Conservation (phyloP, 2,329 filamentous ascomycete species). For the Trichoderma hamatum region DNA sequence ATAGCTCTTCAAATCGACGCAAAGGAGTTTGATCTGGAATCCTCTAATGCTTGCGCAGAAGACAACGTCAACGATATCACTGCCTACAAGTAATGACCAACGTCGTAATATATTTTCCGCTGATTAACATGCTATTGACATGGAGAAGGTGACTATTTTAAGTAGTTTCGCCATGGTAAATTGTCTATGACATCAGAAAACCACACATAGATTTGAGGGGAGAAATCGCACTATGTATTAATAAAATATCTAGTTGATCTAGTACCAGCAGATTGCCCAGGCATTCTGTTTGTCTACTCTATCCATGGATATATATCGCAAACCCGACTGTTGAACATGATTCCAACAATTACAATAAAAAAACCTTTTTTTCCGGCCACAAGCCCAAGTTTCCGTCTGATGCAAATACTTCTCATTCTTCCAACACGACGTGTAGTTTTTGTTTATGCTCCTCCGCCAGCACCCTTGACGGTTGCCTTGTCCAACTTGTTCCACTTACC, state of each 20-base stretch:
- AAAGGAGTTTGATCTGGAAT: too few species aligned
- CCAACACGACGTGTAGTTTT: background rate
- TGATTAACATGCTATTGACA: too few species aligned
- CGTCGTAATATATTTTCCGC: too few species aligned
- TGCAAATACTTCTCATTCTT: background rate
- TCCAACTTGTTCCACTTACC: background rate
- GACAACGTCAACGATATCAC: too few species aligned
- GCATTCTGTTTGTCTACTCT: background rate
- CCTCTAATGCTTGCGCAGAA: too few species aligned
- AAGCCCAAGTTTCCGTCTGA: background rate
- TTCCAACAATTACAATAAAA: background rate
- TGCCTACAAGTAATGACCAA: too few species aligned
- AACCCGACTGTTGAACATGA: background rate
- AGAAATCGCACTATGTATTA: background rate
- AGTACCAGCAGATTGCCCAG: background rate
- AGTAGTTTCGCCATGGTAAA: too few species aligned
- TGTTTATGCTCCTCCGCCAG: background rate
- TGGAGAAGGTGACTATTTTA: too few species aligned
- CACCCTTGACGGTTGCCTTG: background rate
- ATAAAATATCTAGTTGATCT: background rate
- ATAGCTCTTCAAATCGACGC: too few species aligned
- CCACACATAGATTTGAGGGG: background rate
- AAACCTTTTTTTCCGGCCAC: background rate
- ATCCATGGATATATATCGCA: background rate
- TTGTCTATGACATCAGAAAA: too few species aligned